Conservation (phyloP, 1,284 basidiomycete genomes). For the Apiotrichum mycotoxinovorans region DNA sequence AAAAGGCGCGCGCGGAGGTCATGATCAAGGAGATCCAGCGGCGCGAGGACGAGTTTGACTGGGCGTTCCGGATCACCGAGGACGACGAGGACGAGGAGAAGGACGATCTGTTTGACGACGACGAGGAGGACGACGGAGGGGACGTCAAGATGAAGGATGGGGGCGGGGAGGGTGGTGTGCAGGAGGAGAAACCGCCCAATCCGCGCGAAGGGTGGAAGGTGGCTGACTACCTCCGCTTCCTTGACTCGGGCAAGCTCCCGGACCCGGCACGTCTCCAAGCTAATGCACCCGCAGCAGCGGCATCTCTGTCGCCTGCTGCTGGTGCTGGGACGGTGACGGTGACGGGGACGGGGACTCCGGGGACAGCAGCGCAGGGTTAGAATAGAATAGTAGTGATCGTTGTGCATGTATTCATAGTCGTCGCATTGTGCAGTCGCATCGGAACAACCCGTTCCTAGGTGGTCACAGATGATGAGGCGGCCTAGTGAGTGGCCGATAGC, state of each 20-base stretch:
- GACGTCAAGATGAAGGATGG: constrained; percentile 17
- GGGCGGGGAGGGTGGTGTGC: neutral
- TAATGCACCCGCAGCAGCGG: too few species aligned
- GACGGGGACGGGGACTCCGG: too few species aligned
- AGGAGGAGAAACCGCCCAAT: constrained; percentile 20
- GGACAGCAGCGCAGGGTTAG: too few species aligned
- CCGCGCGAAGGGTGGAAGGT: constrained; percentile 33
- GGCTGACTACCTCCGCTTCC: constrained; percentile 33
- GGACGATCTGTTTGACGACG: constrained; percentile 24
- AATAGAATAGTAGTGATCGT: too few species aligned
- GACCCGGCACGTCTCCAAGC: too few species aligned
- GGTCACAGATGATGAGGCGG: too few species aligned
- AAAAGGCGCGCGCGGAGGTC: constrained; percentile 20
- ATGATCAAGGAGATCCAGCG: constrained; percentile 28
- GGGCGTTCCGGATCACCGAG: constrained; percentile 30
- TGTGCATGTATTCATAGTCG: too few species aligned
- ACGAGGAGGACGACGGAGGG: constrained; percentile 20
- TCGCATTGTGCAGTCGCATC: too few species aligned
- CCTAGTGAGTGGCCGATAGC: too few species aligned
- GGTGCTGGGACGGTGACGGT: too few species aligned
- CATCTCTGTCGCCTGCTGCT: too few species aligned
- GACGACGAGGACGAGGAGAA: constrained; percentile 22
- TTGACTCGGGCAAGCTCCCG: constrained; percentile 30
- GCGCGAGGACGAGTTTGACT: constrained; percentile 30
- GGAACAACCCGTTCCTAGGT: too few species aligned